Evolutionary conservation across 2,329 filamentous ascomycete genomes (phyloP), one percentile per base, ranked within the genome.

Genomic region (Penicillium griseofulvum): DNA sequence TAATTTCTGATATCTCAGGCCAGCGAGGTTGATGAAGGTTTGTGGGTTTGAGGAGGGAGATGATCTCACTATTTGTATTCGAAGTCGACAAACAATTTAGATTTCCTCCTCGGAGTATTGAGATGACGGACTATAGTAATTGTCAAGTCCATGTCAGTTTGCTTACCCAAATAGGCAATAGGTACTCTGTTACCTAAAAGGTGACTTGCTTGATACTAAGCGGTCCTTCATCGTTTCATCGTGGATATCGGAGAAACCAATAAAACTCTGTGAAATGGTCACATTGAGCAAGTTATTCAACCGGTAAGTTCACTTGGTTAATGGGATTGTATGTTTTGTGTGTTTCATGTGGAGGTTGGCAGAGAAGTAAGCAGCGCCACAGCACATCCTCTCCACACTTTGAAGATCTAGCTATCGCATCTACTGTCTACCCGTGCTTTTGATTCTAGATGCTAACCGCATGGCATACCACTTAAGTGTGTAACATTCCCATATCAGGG

Each of bases 31-130:
- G 17, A 34, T 34, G 48, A 44, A 33, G 36, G 33, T 37, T 36
- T 38, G 49, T 47, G 44, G 49, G 42, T 17, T 17, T 29, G 31
- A 39, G 24, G 19, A 36, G 19, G 41, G 31, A 14, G 22, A 52
- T 33, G 47, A 57, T 24, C 45, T 47, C 49, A 49, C 38, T 60
- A 60, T 59, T 59, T 59, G 44, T 60, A 60, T 46, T 52, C 24
- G 44, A 54, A 19, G 24, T 44, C 36, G 49, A 49, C 46, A 49
- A 41, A 31, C 36, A 49, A 42, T 24, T 10, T 5, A 31, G 12
- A 24, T 22, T n/a, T 7, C 12, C 47, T n/a, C 34, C n/a, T 14
- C 47, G 47, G 47, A 42, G 17, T 41, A 49, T 42, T 42, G 22
- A 38, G 33, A 19, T 29, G 37, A 4, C 14, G 29, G 36, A 49